Evolutionary conservation across 106 monocot species (phyloP).

Genomic region (Acorus gramineus): DNA sequence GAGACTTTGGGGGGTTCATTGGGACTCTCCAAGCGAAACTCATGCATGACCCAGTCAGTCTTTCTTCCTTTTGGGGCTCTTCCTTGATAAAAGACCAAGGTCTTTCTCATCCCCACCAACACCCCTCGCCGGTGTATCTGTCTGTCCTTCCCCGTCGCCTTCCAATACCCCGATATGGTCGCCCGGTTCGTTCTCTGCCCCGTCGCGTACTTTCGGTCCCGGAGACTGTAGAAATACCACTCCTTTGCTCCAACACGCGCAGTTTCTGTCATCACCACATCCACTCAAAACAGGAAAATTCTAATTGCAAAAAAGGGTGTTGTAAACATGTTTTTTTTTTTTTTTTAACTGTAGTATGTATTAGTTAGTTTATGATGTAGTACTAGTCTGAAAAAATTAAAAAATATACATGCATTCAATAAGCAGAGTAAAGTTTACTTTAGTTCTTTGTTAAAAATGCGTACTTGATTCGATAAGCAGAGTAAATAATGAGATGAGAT

Average conservation of each 20-base stretch:
- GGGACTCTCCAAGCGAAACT: slow-evolving; percentile 45
- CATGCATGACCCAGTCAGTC: slow-evolving; percentile 93
- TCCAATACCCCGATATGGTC: slow-evolving; percentile 73
- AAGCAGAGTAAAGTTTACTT: too few relatives aligned
- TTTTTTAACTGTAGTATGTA: too few relatives aligned
- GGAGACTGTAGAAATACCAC: slow-evolving; percentile 61
- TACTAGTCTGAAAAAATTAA: too few relatives aligned
- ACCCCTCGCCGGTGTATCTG: slow-evolving; percentile 14
- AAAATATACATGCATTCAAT: too few relatives aligned
- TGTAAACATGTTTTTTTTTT: too few relatives aligned
- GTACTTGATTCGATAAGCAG: too few relatives aligned
- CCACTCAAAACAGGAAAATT: slow-evolving; percentile 1
- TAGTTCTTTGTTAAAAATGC: too few relatives aligned
- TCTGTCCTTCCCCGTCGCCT: slow-evolving; percentile 76
- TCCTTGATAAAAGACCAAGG: slow-evolving; percentile 79
- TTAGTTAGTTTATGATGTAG: too few relatives aligned
- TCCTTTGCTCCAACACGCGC: slow-evolving; percentile 48
- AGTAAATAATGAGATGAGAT: too few relatives aligned
- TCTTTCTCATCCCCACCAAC: slow-evolving; percentile 72
- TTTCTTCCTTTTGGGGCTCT: slow-evolving; percentile 86
- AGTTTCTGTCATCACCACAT: slow-evolving; percentile 10
- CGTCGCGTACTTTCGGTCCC: slow-evolving; percentile 56
- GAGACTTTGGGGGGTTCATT: neutral
- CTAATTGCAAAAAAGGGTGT: neutral
- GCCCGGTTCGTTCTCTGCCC: slow-evolving; percentile 69